phyloP scores from a whole-genome alignment of 2,329 filamentous ascomycete genomes.

The Chaetomium sp. region DNA sequence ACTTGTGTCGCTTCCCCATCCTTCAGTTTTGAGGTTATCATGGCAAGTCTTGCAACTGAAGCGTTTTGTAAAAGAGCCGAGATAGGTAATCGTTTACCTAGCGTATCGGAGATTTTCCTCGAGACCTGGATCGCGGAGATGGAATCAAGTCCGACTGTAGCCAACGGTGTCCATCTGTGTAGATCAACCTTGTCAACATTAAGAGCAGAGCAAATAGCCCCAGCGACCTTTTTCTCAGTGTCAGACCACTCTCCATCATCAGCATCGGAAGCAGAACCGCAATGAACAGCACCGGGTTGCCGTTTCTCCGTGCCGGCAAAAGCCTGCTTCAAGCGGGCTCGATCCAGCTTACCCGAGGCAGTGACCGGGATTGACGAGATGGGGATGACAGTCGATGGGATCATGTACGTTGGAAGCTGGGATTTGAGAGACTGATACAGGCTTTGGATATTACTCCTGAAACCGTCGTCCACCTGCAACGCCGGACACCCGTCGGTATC shows the following conservation, averaged over 20 bases:
- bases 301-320: slow-evolving; percentile 42
- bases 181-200: slow-evolving; percentile 42
- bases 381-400: slow-evolving; percentile 68
- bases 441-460: slow-evolving; percentile 30
- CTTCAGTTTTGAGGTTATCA: slow-evolving; percentile 20
- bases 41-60: slow-evolving; percentile 56
- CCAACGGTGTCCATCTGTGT: slow-evolving; percentile 62
- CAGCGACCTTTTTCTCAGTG: slow-evolving; percentile 50
- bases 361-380: slow-evolving; percentile 65
- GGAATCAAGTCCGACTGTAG: slow-evolving; percentile 75
- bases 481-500: slow-evolving; percentile 27
- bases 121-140: slow-evolving; percentile 71
- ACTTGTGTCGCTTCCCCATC: rapidly evolving
- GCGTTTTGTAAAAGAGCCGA: slow-evolving; percentile 64
- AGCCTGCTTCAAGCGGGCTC: slow-evolving; percentile 40
- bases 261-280: slow-evolving; percentile 22
- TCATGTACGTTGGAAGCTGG: slow-evolving; percentile 66
- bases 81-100: slow-evolving; percentile 51
- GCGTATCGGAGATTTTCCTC: slow-evolving; percentile 43
- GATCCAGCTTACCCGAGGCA: slow-evolving; percentile 68
- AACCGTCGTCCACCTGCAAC: slow-evolving; percentile 31
- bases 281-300: slow-evolving; percentile 35
- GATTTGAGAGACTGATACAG: slow-evolving; percentile 51
- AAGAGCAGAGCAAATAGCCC: slow-evolving; percentile 47
- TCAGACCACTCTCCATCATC: slow-evolving; percentile 42